Evolutionary conservation across 306 rosid species (phyloP), one percentile per base, ranked within the genome.

Genomic region (Vicia villosa): DNA sequence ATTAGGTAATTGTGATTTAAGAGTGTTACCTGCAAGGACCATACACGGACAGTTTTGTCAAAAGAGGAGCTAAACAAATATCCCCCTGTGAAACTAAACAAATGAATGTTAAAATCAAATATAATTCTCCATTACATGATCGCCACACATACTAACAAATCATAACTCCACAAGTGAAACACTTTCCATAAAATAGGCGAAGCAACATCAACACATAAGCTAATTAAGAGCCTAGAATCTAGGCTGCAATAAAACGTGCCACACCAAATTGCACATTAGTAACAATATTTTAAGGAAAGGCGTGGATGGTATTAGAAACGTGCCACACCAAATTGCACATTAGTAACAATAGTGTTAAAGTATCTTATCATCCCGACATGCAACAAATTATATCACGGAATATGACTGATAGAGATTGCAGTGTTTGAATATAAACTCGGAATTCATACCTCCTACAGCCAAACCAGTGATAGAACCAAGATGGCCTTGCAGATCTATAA

Each of bases 11-110:
- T 57, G 67, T 61, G 40, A 21, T 63, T 71, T 51, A 64, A 54
- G 59, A 77, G 75, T 52, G 56, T 73, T 83, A 93, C 98, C 92
- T 88, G 96, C 79, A 88, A 88, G 52, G 96, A 90, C 98, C 98
- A 93, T 49, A 87, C 89, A 37, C 65, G 80, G 77, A 93, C 73
- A 34, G 97, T 90, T 83, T 90, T 93, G 77, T 93, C 98, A 52
- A 80, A 90, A 21, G 98, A 93, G 78, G 98, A 93, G 94, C 94
- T 93, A 70, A 93, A 87, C 36, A 88, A 81, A 83, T 80, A 87
- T 11, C 84, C 88, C 52, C 98, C 98, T 93, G 78, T 79, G 81
- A 74, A 68, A 79, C 58, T 51, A 72, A 54, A 60, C 69, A 54
- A 74, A 76, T 10, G 10, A 67, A 60, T 51, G 34, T 62, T 63